phyloP scores from a whole-genome alignment of 2,329 filamentous ascomycete species.

The Dendryphion nanum region DNA sequence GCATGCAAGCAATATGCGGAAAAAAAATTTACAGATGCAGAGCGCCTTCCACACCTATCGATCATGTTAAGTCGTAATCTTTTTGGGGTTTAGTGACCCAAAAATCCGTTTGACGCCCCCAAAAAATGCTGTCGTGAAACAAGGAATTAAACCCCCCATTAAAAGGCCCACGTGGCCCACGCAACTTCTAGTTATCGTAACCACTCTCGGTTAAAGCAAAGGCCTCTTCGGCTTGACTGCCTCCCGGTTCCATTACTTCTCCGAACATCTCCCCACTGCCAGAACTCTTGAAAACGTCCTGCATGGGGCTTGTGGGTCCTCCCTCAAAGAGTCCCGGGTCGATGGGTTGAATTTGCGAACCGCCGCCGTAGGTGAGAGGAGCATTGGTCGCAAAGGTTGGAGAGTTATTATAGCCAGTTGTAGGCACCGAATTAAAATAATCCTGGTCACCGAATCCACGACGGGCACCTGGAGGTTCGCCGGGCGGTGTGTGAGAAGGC shows the following conservation, averaged over 20 bases:
- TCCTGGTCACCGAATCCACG: constrained; percentile 29
- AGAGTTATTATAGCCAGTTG: constrained; percentile 30
- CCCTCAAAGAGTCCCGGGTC: constrained; percentile 39
- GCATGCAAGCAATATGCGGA: no score
- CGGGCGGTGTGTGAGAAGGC: constrained; percentile 37
- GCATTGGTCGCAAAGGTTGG: constrained; percentile 33
- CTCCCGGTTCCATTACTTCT: constrained; percentile 34
- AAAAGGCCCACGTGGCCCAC: no score
- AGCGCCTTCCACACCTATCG: no score
- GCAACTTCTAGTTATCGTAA: no score
- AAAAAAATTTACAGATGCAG: no score
- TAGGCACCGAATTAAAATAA: constrained; percentile 29
- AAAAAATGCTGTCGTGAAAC: no score
- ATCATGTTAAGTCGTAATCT: no score
- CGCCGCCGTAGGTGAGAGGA: constrained; percentile 27
- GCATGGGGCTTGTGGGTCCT: constrained; percentile 31
- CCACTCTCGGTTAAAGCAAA: constrained; percentile 36
- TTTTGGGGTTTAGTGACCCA: no score
- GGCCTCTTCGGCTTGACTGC: constrained; percentile 38
- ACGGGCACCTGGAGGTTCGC: constrained; percentile 29
- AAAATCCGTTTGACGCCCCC: no score
- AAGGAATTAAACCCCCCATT: no score
- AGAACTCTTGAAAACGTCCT: constrained; percentile 38
- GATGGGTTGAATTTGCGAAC: constrained; percentile 30
- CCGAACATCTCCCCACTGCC: constrained; percentile 37